These are phyloP conservation scores for Quercus lobata DNA, from an alignment of 331 rosid genomes.

Conservation along the genomic window DNA sequence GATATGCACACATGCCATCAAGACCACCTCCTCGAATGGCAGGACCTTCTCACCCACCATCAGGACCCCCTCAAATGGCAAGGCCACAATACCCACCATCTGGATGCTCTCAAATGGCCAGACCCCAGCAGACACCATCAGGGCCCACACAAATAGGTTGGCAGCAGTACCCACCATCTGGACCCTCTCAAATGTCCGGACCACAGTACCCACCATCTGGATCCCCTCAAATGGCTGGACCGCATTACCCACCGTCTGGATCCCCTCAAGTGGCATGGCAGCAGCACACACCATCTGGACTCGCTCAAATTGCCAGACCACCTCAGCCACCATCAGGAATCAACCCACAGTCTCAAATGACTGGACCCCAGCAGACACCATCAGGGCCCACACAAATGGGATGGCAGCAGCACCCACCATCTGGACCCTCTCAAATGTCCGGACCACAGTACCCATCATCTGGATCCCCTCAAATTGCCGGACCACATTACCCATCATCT, in stretches of 20 bases:
- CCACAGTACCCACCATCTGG: slow-evolving; percentile 18
- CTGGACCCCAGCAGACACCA: slow-evolving; percentile 14
- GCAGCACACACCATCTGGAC: slow-evolving; percentile 16
- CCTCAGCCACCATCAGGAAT: slow-evolving; percentile 16
- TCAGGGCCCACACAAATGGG: slow-evolving; percentile 24
- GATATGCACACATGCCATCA: slow-evolving; percentile 24
- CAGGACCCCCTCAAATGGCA: slow-evolving; percentile 24
- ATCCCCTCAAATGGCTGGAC: slow-evolving; percentile 18
- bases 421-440: slow-evolving; percentile 27
- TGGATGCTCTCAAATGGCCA: slow-evolving; percentile 20
- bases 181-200: slow-evolving; percentile 23
- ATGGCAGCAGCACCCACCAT: slow-evolving; percentile 12
- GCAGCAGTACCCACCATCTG: slow-evolving; percentile 21
- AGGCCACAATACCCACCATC: slow-evolving; percentile 24
- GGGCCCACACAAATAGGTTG: slow-evolving; percentile 20
- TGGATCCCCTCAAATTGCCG: slow-evolving; percentile 23
- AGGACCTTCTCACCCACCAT: slow-evolving; percentile 16
- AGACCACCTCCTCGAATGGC: slow-evolving; percentile 25
- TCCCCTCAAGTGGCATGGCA: slow-evolving; percentile 28
- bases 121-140: slow-evolving; percentile 17
- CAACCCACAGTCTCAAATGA: slow-evolving; percentile 13
- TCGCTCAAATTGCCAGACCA: slow-evolving; percentile 19
- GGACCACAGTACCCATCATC: slow-evolving; percentile 12
- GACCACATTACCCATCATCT: slow-evolving; percentile 15
- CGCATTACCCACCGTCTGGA: background rate